Evolutionary conservation across 495 filamentous ascomycete genomes (phyloP), one percentile per base, ranked within the genome.

Genomic region (Parathielavia hyrcaniae): DNA sequence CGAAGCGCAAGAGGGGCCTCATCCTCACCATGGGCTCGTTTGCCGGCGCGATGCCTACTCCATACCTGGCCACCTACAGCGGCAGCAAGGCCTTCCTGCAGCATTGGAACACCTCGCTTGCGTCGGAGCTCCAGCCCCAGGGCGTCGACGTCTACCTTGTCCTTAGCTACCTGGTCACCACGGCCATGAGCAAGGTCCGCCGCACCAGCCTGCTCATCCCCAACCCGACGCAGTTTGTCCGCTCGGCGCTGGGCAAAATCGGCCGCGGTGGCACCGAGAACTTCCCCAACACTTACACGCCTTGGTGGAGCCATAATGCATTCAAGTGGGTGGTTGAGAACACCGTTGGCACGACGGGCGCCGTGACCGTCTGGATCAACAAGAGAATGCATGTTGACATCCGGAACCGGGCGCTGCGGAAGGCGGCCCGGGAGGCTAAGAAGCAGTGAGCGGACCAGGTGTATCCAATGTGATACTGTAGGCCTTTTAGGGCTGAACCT

Each of bases 51-150:
- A 76, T 93, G 58, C 95, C 95, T 17, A 96, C 90, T 2, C 95
- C 93, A 2, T 83, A 95, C 30, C 83, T 99, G 16, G 93, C 95
- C 20, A 97, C 92, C 8, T 99, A 99, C 80, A 95, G 89, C 57
- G 95, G 95, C 55, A 89, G 84, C 81, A 99, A 99, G 77, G 92
- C 95, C 23, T 99, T 99, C 81, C 81, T 99, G 57, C 91, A 97
- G 72, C 85, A 95, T 69, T 99, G 95, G 95, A 96, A 89, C 46
- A 85, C 83, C 4, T 82, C 95, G 40, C 82, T 99, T 2, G 87
- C 85, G 26, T 78, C 88, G 12, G 95, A 99, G 72, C 79, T 97
- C 23, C 83, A 84, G 61, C 82, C 82, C 1, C 75, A 88, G 62
- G 87, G 88, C 53, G 83, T 99, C 32, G 83, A 86, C 44, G 91